These are phyloP conservation scores for Rubroboletus satanas DNA, from an alignment of 768 basidiomycete genomes.

Conservation along the genomic window DNA sequence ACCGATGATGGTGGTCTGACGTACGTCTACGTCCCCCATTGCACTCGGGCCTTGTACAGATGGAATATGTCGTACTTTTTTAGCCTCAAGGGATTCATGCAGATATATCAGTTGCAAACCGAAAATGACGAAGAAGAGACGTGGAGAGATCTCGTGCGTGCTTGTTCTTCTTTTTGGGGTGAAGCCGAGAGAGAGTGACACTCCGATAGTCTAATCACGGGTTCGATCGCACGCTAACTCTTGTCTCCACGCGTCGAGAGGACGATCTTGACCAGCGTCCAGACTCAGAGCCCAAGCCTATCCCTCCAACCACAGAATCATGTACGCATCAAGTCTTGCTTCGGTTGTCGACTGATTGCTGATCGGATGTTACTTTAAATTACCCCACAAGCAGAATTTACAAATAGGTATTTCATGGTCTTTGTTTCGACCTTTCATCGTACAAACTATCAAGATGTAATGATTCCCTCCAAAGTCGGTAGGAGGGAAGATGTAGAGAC, in stretches of 20 bases:
- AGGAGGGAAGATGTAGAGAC: slow-evolving; percentile 5
- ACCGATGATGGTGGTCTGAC: slow-evolving; percentile 69
- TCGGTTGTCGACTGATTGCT: not conserved
- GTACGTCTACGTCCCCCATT: slow-evolving; percentile 39
- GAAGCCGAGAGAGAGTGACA: slow-evolving; percentile 10
- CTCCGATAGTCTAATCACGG: slow-evolving; percentile 61
- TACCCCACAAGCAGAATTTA: slow-evolving; percentile 16
- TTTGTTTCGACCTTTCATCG: not conserved
- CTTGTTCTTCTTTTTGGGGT: slow-evolving; percentile 3
- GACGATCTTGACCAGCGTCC: slow-evolving; percentile 33
- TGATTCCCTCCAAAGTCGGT: slow-evolving; percentile 2
- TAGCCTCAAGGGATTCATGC: slow-evolving; percentile 77
- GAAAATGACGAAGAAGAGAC: slow-evolving; percentile 83
- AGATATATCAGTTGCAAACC: slow-evolving; percentile 82
- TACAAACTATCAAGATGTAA: slow-evolving; percentile 17
- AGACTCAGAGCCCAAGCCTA: slow-evolving; percentile 9
- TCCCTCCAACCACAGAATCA: slow-evolving; percentile 12
- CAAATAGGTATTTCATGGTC: slow-evolving; percentile 1
- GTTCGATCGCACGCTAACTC: slow-evolving; percentile 61
- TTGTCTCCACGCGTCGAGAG: slow-evolving; percentile 57
- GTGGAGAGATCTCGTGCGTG: slow-evolving; percentile 71
- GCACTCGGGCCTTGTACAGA: not conserved
- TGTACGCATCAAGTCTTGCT: slow-evolving; percentile 11
- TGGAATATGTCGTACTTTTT: not conserved
- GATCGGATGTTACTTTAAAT: not conserved